phyloP scores from a whole-genome alignment of 495 filamentous ascomycete genomes.

The Xeromyces bisporus region DNA sequence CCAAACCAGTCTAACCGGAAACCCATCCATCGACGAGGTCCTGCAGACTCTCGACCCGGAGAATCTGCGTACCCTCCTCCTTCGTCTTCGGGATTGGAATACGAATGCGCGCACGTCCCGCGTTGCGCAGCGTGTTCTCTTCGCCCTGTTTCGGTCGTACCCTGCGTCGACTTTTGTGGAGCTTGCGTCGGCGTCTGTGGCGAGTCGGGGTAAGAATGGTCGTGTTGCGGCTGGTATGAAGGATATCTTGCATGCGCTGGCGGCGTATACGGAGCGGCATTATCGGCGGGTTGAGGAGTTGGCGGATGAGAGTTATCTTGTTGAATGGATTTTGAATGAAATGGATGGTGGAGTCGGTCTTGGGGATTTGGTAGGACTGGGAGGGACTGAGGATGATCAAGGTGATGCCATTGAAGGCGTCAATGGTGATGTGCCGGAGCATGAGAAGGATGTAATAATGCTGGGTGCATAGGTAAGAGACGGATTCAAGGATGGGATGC shows the following conservation, averaged over 20 bases:
- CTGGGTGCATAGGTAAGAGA: slow-evolving; percentile 14
- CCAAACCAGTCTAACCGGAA: slow-evolving; percentile 41
- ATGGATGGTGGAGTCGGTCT: slow-evolving; percentile 59
- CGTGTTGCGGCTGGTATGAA: slow-evolving; percentile 47
- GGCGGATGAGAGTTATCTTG: slow-evolving; percentile 83
- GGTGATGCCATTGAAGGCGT: slow-evolving; percentile 3
- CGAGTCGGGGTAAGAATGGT: slow-evolving; percentile 17
- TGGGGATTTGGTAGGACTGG: slow-evolving; percentile 6
- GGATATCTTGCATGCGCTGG: slow-evolving; percentile 68
- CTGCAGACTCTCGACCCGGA: slow-evolving; percentile 60
- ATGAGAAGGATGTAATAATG: slow-evolving; percentile 32
- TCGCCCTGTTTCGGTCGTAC: slow-evolving; percentile 59
- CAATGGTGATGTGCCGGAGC: slow-evolving; percentile 15
- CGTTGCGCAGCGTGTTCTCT: slow-evolving; percentile 75
- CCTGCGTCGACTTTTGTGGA: slow-evolving; percentile 55
- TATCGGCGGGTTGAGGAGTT: slow-evolving; percentile 75
- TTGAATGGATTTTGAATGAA: slow-evolving; percentile 80
- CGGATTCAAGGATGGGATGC: slow-evolving; percentile 3
- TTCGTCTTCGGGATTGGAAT: slow-evolving; percentile 85
- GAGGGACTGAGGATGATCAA: too few relatives aligned
- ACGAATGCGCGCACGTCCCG: slow-evolving; percentile 77
- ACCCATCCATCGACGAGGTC: slow-evolving; percentile 69
- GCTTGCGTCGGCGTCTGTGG: slow-evolving; percentile 34
- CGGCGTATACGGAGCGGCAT: slow-evolving; percentile 80
- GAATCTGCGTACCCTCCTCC: slow-evolving; percentile 64